Evolutionary conservation across 1,139 yeast genomes (phyloP), one percentile per base, ranked within the genome.

Genomic region (Geotrichum restrictum): DNA sequence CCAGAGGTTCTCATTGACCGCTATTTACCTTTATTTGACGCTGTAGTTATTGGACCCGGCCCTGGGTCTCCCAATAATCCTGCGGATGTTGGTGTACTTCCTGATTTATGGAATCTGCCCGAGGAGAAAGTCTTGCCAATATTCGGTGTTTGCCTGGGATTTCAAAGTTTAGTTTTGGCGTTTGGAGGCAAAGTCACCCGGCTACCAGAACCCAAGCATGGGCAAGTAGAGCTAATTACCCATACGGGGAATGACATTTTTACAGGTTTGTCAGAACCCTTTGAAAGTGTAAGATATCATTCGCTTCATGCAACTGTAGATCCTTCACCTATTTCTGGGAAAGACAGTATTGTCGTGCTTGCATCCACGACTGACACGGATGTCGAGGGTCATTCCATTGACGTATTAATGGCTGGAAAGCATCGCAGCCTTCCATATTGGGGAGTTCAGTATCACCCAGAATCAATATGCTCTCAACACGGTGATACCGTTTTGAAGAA

Each of bases 401-500:
- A 59, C n/a, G 73, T 85, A 2, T 66, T 88, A 40, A 91, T 93
- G 98, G 96, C 95, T 0, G 94, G 79, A 0, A 78, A 72, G 62
- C 93, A 88, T 63, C 61, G 52, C 0, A 27, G 49, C 0, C 69
- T 73, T 27, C 98, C 98, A 0, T 86, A 85, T 69, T 91, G 77
- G 69, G 98, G 96, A 0, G 97, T 94, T 1, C 99, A 94, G 63
- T 94, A 91, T 63, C 99, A 94, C 64, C 98, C 98, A 0, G 99
- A 94, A 64, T 88, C 97, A 0, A 80, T 93, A 40, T 88, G 96
- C 63, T 89, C 98, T 0, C 72, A 74, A 11, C 64, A 71, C 48
- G 98, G 98, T 1, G 74, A 67, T 2, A 65, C 69, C 6, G 68
- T 93, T 53, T 66, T 91, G 2, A 59, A 61, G 21, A 86, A 85